Percentiles rank a stretch among this genome's conserved stretches.
Conservation (phyloP, 2,329 filamentous ascomycete species). For the Aspergillus intermedius region DNA sequence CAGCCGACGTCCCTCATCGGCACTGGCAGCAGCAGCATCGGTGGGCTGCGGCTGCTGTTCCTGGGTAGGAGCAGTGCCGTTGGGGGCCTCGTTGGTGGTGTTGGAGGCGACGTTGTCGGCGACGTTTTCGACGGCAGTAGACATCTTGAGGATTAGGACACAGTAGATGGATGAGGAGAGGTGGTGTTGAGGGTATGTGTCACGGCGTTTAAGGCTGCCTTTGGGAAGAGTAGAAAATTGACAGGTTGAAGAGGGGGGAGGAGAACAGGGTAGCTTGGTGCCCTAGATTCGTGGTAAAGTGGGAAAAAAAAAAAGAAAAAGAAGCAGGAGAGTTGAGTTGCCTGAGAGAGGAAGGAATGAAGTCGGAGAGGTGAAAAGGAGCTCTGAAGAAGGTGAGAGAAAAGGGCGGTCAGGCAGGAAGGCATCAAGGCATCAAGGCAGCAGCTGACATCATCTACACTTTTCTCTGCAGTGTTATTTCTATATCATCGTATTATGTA, state of each 20-base stretch:
- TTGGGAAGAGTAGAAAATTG: conserved; percentile 17
- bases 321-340: neutral
- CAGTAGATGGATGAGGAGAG: conserved; percentile 13
- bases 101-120: conserved; percentile 60
- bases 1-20: conserved; percentile 96
- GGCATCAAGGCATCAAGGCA: neutral
- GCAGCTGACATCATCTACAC: neutral
- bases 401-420: neutral
- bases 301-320: conserved; percentile 14
- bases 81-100: conserved; percentile 54
- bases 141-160: conserved; percentile 62
- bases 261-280: conserved; percentile 77
- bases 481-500: neutral
- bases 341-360: neutral
- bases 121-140: conserved; percentile 68
- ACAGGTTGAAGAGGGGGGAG: conserved; percentile 56
- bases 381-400: neutral
- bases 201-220: conserved; percentile 34
- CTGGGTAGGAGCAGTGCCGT: conserved; percentile 59
- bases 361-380: neutral
- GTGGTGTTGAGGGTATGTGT: conserved; percentile 20
- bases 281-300: conserved; percentile 58
- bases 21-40: conserved; percentile 91
- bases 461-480: neutral
- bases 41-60: conserved; percentile 35